Base-by-base conservation (phyloP, 768 basidiomycete genomes). In the Rubroboletus pulcherrimus region DNA sequence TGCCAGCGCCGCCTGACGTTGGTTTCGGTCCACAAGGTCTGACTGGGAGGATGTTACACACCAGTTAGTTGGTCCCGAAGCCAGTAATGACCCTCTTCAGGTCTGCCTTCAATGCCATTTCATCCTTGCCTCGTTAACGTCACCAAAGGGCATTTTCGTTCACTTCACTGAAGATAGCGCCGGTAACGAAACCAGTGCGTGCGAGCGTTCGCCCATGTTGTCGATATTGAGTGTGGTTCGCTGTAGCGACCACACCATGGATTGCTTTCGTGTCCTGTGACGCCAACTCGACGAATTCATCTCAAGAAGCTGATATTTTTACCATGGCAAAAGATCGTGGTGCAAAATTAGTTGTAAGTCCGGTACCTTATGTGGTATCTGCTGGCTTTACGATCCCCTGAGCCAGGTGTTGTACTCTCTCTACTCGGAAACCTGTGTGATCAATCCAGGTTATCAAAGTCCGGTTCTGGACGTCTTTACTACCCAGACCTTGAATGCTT, bases 221-320 rank as follows among this genome's bases (percentile, higher is more conserved):
- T 61, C 59, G 47, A 52, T 49, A 50, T 55, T 48, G 37, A 62
- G 39, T 41, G 49, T 62, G 26, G 48, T 51, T 51, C 65, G 62
- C 55, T 29, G 61, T 66, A 81, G 87, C 89, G 3, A 77, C 74
- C 6, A 91, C 93, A 0, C 92, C 94, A 4, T 97, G 93, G 93
- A 89, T 97, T 63, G 94, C 94, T 12, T 78, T 94, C 59, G 81
- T 97, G 47, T 81, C 84, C 4, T 96, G 93, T 70, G 93, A 95
- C 65, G 65, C 67, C 53, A 93, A 94, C 68, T 78, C 85, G 17
- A 90, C 90, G 15, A 73, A 80, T 56, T 75, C 81, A 4, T 83
- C 84, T 1, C 67, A 75, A 49, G 75, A 81, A 3, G 69, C 75
- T 46, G 93, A 97, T 67, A 81, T 95, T 50, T 93, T 97, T 71